These are phyloP conservation scores for Suhomyces tanzawaensis DNA, from an alignment of 805 yeast genomes.

Conservation along the genomic window DNA sequence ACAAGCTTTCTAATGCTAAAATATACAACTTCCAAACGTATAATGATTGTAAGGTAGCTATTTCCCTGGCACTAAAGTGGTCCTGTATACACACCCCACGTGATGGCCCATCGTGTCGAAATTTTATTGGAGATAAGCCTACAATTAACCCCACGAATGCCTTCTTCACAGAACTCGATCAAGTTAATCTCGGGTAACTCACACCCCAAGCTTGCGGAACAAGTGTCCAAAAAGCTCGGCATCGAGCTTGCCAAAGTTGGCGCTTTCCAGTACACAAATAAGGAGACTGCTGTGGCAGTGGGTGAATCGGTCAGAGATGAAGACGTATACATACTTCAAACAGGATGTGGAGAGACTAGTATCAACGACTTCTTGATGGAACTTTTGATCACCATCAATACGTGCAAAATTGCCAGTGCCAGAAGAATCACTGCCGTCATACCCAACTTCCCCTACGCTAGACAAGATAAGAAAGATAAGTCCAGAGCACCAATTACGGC, in stretches of 20 bases:
- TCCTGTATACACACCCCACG: conserved; percentile 3
- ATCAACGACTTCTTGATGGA: conserved; percentile 88
- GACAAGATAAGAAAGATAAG: conserved; percentile 96
- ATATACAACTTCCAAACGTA: no score
- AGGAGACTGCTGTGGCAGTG: conserved; percentile 81
- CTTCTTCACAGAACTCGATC: conserved; percentile 42
- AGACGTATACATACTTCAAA: conserved; percentile 81
- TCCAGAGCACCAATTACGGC: conserved; percentile 97
- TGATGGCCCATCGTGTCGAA: conserved; percentile 3
- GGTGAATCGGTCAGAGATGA: conserved; percentile 90
- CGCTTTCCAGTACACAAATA: conserved; percentile 82
- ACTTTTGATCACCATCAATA: conserved; percentile 83
- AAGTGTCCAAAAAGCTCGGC: conserved; percentile 65
- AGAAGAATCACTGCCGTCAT: conserved; percentile 90
- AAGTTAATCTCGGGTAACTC: conserved; percentile 64
- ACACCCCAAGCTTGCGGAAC: conserved; percentile 79
- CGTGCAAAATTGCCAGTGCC: conserved; percentile 95
- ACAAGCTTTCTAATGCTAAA: no score
- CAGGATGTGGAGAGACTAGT: conserved; percentile 72
- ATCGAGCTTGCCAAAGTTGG: conserved; percentile 69
- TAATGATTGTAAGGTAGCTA: no score
- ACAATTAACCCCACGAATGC: no score
- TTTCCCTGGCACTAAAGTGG: no score
- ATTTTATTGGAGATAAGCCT: no score
- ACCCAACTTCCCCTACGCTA: conserved; percentile 94